Base-by-base conservation (phyloP, 345 rosid species). In the Lagerstroemia speciosa region DNA sequence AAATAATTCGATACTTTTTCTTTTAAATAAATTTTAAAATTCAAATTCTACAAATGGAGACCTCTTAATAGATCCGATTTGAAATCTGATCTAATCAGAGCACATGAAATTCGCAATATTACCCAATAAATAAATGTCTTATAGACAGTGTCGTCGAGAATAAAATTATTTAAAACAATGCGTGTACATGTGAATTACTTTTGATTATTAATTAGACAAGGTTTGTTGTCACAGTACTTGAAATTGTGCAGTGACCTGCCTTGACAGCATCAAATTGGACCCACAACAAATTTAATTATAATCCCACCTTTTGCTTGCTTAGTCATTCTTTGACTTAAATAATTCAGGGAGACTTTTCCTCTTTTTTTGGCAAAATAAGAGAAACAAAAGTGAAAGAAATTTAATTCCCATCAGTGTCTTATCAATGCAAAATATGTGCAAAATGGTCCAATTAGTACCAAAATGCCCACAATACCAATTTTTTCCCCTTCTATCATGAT, bases 171-270 rank as follows among this genome's bases (percentile, higher is more conserved):
- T 3, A 9, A 37, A 1, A 37, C 65, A 41, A 37, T 29, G 15
- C 10, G 65, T 8, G 65, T 8, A 30, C 34, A 62, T 30, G 60
- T 41, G 32, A 5, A 62, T 32, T 48, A 33, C 52, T 68, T 32
- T 41, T 41, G 7, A 60, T 63, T 20, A 60, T 63, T 20, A 37
- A 38, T 38, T 50, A 62, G 66, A 69, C 57, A 61, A 62, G 53
- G 19, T 27, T 61, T 61, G 66, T 69, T 69, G 72, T 62, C 72
- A 69, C 72, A 69, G 60, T 69, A 32, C 67, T 9, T 6, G 29
- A 27, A 45, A 38, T 64, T 64, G 66, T 64, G 63, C 22, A 69
- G 24, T 52, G 50, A 40, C 40, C 8, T 16, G 43, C 60, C 66
- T 69, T 69, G 61, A 8, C 26, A 19, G 66, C 10, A 46, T 41